Evolutionary conservation across 352 stramenopile genomes (phyloP), one percentile per base, ranked within the genome.

Genomic region (Globisporangium paddicum): DNA sequence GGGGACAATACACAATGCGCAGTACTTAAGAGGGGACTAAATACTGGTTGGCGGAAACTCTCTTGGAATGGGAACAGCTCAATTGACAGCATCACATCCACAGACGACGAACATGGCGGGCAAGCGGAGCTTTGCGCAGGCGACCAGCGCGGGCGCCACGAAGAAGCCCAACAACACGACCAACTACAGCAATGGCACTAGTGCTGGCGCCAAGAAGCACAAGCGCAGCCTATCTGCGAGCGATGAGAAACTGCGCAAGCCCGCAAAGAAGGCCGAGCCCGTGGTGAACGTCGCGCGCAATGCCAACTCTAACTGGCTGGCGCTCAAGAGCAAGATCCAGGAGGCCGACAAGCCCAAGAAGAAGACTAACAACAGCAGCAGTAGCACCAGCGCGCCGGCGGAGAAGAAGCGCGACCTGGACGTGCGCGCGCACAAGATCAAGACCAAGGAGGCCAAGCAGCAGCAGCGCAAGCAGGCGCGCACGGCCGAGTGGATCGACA

Each of bases 401-500:
- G 60, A 66, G 58, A 73, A 76, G 62, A 79, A 79, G 62, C 62
- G 66, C 28, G 68, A 74, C 26, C 58, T 76, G 21, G 71, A 79
- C 45, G 65, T 76, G 34, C 56, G 66, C 25, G 60, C 60, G 35
- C 62, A 76, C 59, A 79, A 82, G 45, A 58, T 79, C 47, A 77
- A 78, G 19, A 52, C 62, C 16, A 84, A 81, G 47, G 68, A 82
- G 42, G 66, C 72, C 25, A 79, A 87, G 50, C 66, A 82, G 45
- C 44, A 57, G 47, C 72, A 76, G 63, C 71, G 79, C 48, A 69
- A 77, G 59, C 68, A 88, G 62, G 46, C 55, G 28, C 77, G 79
- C 42, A 78, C 72, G 8, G 74, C 75, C 55, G 66, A 89, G 56
- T 92, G 82, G 85, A 87, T 95, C 62, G 81, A 93, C 70, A 89